A percentile compares a stretch with the other conserved stretches of the same genome.
phyloP scores from a whole-genome alignment of 1,139 yeast genomes.

The Petasospora rhodanensis region DNA sequence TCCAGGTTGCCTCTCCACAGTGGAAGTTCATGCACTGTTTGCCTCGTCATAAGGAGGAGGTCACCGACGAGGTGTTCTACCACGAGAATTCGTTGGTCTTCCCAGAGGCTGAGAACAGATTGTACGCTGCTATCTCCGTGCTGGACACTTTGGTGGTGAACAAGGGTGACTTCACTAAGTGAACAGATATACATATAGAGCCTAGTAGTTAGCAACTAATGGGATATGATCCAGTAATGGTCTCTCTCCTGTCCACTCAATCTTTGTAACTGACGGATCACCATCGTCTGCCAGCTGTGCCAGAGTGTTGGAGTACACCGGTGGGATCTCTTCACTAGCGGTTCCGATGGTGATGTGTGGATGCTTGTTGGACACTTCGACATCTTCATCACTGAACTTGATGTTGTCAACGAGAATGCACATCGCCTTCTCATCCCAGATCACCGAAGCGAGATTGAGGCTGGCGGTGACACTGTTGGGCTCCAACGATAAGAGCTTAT shows the following conservation, averaged over 20 bases:
- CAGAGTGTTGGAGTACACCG: constrained; percentile 47
- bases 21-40: constrained; percentile 97
- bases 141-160: constrained; percentile 84
- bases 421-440: constrained; percentile 50
- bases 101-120: constrained; percentile 92
- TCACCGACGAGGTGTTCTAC: constrained; percentile 87
- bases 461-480: neutral
- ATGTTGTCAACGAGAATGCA: constrained; percentile 50
- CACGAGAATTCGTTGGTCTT: constrained; percentile 81
- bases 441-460: constrained; percentile 40
- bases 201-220: constrained; percentile 16
- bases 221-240: constrained; percentile 12
- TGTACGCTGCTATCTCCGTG: constrained; percentile 94
- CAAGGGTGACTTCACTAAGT: constrained; percentile 52
- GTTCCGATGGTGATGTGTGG: constrained; percentile 83
- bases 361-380: constrained; percentile 38
- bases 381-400: constrained; percentile 26
- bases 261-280: constrained; percentile 11
- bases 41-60: constrained; percentile 94
- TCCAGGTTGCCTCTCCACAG: constrained; percentile 51
- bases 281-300: constrained; percentile 25
- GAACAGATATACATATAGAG: neutral
- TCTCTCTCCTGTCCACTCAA: too few relatives aligned
- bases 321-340: constrained; percentile 38
- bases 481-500: constrained; percentile 19